Base-by-base conservation (phyloP, 345 rosid species). In the Lepidium sativum region DNA sequence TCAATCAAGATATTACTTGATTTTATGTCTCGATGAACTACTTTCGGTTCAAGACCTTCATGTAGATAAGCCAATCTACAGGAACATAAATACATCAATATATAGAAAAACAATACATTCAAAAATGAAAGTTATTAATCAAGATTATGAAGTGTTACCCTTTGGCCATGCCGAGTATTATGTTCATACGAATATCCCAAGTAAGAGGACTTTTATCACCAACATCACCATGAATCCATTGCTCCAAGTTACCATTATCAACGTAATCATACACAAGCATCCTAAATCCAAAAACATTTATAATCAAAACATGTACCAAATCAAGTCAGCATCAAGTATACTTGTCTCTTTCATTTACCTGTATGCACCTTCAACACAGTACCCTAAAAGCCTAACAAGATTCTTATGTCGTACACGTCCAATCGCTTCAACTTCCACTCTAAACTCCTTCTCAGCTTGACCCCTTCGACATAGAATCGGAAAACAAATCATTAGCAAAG, bases 21-120 rank as follows among this genome's bases (percentile, higher is more conserved):
- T 71, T 92, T 92, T 35, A 92, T 86, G 71, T 92, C 98, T 20
- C 97, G 80, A 38, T 92, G 98, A 62, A 92, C 98, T 16, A 92
- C 98, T 76, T 92, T 92, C 0, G 98, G 98, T 78, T 92, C 98
- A 63, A 92, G 97, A 69, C 98, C 98, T 70, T 92, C 98, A 14
- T 92, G 98, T 63, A 92, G 94, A 72, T 92, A 92, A 23, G 98
- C 98, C 81, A 92, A 80, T 63, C 98, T 92, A 80, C 58, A 41
- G 68, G 2, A 43, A 52, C 0, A 8, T 1, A 40, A 35, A 56
- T 32, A 54, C 4, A 25, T 25, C 29, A 25, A 25, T 43, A 27
- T 14, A 25, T 23, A 48, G 51, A 54, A 16, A 29, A 50, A 50
- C 2, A n/a, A 54, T n/a, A 16, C 41, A 45, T 66, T 25, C 37